phyloP scores from a whole-genome alignment of 2,329 filamentous ascomycete species.

The Arthrinium phaeospermum region DNA sequence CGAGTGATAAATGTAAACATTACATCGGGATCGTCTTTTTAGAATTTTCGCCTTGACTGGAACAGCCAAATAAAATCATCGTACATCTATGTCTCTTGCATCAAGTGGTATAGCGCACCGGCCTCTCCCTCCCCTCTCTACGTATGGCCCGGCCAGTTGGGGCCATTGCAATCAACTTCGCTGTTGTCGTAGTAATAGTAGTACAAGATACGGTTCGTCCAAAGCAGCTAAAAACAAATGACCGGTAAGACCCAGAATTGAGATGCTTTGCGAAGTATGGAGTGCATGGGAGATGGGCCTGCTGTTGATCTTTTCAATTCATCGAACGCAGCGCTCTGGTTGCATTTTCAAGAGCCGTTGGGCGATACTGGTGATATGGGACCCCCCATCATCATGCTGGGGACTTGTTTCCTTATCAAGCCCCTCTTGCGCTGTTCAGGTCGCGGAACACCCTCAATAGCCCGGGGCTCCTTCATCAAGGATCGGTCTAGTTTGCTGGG shows the following conservation, averaged over 20 bases:
- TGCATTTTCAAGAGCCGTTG: slow-evolving; percentile 19
- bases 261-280: background rate
- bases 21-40: slow-evolving; percentile 10
- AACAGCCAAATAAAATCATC: background rate
- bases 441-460: slow-evolving; percentile 85
- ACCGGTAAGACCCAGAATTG: background rate
- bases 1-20: background rate
- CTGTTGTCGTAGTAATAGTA: background rate
- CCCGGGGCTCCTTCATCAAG: slow-evolving; percentile 89
- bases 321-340: background rate
- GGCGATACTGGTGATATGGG: slow-evolving; percentile 35
- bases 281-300: slow-evolving; percentile 3
- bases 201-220: background rate
- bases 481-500: slow-evolving; percentile 84
- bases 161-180: background rate
- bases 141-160: background rate
- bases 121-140: background rate
- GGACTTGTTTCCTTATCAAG: slow-evolving; percentile 62
- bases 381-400: slow-evolving; percentile 40
- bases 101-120: background rate
- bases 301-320: background rate
- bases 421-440: slow-evolving; percentile 57
- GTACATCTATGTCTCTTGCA: slow-evolving; percentile 8
- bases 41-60: background rate
- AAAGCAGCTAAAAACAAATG: background rate